These are phyloP conservation scores for Acacia pycnantha DNA, from an alignment of 331 rosid species.

Conservation along the genomic window DNA sequence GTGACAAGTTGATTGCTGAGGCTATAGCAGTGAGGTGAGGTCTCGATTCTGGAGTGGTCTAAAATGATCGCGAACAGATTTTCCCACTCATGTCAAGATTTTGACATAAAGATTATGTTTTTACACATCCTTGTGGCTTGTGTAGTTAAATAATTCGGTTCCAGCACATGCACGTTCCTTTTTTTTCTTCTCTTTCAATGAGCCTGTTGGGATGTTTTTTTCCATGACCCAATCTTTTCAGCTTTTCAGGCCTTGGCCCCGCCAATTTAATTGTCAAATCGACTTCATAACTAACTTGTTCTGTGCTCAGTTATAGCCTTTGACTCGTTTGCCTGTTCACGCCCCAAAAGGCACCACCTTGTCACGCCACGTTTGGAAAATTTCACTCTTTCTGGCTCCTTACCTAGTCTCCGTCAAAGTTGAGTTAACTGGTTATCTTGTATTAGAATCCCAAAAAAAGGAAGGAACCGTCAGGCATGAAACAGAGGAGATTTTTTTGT, in stretches of 20 bases:
- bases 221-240: constrained; percentile 36
- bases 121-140: constrained; percentile 12
- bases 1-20: constrained; percentile 24
- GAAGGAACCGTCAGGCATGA: neutral
- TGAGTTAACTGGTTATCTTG: neutral
- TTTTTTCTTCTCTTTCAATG: constrained; percentile 17
- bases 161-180: constrained; percentile 38
- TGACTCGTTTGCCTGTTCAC: constrained; percentile 33
- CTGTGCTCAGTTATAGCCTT: constrained; percentile 29
- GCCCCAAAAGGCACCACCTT: neutral
- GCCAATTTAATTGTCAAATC: constrained; percentile 31
- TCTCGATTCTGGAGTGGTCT: constrained; percentile 7
- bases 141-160: constrained; percentile 49
- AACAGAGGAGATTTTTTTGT: neutral
- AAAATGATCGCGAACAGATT: constrained; percentile 17
- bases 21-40: constrained; percentile 18
- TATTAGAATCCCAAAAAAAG: neutral
- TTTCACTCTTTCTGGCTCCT: neutral
- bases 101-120: constrained; percentile 45
- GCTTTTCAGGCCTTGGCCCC: constrained; percentile 42
- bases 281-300: constrained; percentile 42
- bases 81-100: constrained; percentile 26
- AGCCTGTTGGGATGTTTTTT: constrained; percentile 5
- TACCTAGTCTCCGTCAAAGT: neutral
- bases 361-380: neutral